These are phyloP conservation scores for Acer negundo DNA, from an alignment of 345 rosid genomes.

Conservation along the genomic window DNA sequence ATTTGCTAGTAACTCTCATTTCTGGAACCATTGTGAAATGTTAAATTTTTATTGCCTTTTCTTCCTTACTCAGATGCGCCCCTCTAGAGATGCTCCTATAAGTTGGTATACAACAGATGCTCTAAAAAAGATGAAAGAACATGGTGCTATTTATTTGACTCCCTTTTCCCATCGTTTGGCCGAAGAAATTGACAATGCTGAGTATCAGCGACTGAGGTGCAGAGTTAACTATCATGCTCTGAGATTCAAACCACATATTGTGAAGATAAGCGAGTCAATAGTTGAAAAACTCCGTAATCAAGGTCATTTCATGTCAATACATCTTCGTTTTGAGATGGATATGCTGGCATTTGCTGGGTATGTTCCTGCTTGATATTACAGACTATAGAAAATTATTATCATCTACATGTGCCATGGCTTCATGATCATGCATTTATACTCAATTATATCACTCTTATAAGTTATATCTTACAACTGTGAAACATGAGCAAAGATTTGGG, in stretches of 20 bases:
- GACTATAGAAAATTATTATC: slow-evolving; percentile 9
- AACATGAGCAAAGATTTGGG: not conserved
- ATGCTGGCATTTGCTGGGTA: slow-evolving; percentile 99
- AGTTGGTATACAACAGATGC: slow-evolving; percentile 89
- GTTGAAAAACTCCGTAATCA: slow-evolving; percentile 94
- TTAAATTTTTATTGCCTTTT: not conserved
- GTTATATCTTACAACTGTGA: not conserved
- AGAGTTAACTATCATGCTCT: slow-evolving; percentile 98
- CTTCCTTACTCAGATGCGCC: slow-evolving; percentile 58
- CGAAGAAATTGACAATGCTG: slow-evolving; percentile 89
- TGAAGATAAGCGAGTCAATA: slow-evolving; percentile 88
- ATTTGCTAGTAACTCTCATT: not conserved
- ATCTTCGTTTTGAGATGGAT: slow-evolving; percentile 99
- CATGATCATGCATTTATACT: not conserved
- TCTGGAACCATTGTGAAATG: not conserved
- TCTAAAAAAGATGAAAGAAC: slow-evolving; percentile 84
- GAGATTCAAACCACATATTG: slow-evolving; percentile 88
- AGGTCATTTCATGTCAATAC: slow-evolving; percentile 99
- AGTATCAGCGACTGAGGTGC: slow-evolving; percentile 96
- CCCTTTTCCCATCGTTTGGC: slow-evolving; percentile 99
- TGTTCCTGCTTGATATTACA: slow-evolving; percentile 27
- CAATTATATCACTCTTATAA: not conserved
- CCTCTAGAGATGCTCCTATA: slow-evolving; percentile 93
- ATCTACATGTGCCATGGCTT: not conserved
- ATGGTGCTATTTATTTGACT: slow-evolving; percentile 91